A percentile compares a stretch with the other conserved stretches of the same genome.
phyloP scores from a whole-genome alignment of 2,329 filamentous ascomycete species.

The Penicillium sp. region DNA sequence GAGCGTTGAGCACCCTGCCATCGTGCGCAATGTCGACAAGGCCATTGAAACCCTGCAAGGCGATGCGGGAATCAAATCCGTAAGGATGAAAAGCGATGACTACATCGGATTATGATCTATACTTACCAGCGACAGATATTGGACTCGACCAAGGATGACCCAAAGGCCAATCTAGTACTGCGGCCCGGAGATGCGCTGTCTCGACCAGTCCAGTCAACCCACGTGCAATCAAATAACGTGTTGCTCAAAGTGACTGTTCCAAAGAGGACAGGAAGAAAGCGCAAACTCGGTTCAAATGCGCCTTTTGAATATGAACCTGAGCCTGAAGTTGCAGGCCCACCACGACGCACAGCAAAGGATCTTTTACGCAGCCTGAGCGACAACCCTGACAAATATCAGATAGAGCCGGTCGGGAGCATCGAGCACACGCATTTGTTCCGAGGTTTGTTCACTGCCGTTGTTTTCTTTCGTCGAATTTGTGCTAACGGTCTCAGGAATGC shows the following conservation, averaged over 20 bases:
- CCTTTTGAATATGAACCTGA: slow-evolving; percentile 58
- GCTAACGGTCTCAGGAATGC: slow-evolving; percentile 55
- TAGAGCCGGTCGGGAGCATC: slow-evolving; percentile 72
- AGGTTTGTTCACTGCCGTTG: slow-evolving; percentile 46
- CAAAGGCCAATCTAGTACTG: slow-evolving; percentile 69
- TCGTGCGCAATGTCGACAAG: slow-evolving; percentile 65
- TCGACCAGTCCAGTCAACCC: slow-evolving; percentile 75
- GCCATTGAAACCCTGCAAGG: slow-evolving; percentile 65
- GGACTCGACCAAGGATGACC: slow-evolving; percentile 47
- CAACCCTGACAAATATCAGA: slow-evolving; percentile 66
- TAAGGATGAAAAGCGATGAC: slow-evolving; percentile 24
- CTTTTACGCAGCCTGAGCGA: slow-evolving; percentile 62
- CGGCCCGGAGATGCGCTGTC: slow-evolving; percentile 78
- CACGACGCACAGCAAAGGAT: slow-evolving; percentile 28
- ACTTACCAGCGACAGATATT: slow-evolving; percentile 43
- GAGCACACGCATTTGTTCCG: slow-evolving; percentile 85
- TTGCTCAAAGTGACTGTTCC: slow-evolving; percentile 85
- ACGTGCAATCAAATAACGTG: slow-evolving; percentile 76
- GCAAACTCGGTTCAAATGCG: slow-evolving; percentile 74
- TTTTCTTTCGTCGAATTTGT: neutral
- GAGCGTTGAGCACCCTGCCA: slow-evolving; percentile 67
- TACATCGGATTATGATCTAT: neutral
- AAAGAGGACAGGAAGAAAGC: slow-evolving; percentile 80
- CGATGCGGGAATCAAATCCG: slow-evolving; percentile 55
- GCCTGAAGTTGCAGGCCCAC: slow-evolving; percentile 15